Conservation (phyloP, 257 asterid genomes). For the Buddleja alternifolia region DNA sequence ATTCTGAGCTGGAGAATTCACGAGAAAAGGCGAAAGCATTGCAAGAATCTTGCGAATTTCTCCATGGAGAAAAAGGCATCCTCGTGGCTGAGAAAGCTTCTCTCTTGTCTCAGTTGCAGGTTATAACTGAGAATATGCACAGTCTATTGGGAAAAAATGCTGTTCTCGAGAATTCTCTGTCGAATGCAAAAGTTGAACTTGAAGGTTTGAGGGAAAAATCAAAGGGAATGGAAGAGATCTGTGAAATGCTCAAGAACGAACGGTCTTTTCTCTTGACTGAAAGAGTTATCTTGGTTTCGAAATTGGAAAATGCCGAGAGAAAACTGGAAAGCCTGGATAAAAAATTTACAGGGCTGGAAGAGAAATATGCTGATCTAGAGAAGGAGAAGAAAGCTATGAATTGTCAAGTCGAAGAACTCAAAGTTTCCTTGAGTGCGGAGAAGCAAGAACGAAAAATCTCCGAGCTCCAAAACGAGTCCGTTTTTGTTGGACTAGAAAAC, state of each 20-base stretch:
- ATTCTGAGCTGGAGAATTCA: slow-evolving; percentile 60
- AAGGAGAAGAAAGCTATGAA: slow-evolving; percentile 63
- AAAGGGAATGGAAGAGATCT: slow-evolving; percentile 78
- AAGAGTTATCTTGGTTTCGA: slow-evolving; percentile 53
- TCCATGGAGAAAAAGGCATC: slow-evolving; percentile 65
- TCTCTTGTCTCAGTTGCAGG: slow-evolving; percentile 74
- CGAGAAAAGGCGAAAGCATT: slow-evolving; percentile 46
- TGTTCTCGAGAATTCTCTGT: slow-evolving; percentile 75
- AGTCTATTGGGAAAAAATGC: slow-evolving; percentile 73
- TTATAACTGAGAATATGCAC: slow-evolving; percentile 75
- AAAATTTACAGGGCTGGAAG: slow-evolving; percentile 68
- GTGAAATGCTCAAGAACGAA: slow-evolving; percentile 75
- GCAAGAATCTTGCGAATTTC: slow-evolving; percentile 61
- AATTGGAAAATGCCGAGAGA: slow-evolving; percentile 66
- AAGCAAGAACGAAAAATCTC: slow-evolving; percentile 70
- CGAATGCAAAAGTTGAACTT: slow-evolving; percentile 76
- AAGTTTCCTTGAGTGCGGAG: slow-evolving; percentile 58
- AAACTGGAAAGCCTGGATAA: slow-evolving; percentile 63
- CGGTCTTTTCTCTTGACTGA: slow-evolving; percentile 70
- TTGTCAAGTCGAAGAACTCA: slow-evolving; percentile 62
- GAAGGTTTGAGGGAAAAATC: slow-evolving; percentile 94
- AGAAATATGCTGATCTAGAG: slow-evolving; percentile 64
- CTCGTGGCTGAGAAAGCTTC: slow-evolving; percentile 74
- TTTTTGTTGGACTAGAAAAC: slow-evolving; percentile 63
- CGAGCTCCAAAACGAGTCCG: slow-evolving; percentile 51